Conservation (phyloP, 305 asterid genomes). For the Ilex paraguariensis region DNA sequence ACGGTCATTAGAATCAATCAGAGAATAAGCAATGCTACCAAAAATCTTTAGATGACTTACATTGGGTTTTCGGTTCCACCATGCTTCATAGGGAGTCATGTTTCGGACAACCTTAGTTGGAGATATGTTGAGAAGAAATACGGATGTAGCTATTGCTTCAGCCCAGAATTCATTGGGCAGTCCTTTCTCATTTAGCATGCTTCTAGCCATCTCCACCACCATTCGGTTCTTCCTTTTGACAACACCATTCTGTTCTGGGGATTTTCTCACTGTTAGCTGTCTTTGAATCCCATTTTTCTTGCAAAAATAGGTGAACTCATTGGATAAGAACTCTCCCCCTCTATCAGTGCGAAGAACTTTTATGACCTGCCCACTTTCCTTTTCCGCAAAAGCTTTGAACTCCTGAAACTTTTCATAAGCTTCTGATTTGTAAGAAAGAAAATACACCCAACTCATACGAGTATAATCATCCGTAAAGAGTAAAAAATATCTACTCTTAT, state of each 20-base stretch:
- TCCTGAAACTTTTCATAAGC: neutral
- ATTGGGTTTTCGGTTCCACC: neutral
- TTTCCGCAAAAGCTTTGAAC: neutral
- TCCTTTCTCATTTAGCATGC: neutral
- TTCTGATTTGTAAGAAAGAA: neutral
- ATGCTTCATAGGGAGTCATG: neutral
- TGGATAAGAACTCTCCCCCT: neutral
- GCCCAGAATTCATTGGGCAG: neutral
- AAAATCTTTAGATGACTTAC: neutral
- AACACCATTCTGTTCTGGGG: neutral
- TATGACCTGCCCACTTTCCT: neutral
- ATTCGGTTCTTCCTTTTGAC: neutral
- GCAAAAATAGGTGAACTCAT: neutral
- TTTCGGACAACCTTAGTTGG: neutral
- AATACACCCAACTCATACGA: neutral
- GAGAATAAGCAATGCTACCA: neutral
- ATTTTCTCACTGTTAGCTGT: neutral
- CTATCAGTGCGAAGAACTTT: neutral
- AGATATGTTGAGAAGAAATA: neutral
- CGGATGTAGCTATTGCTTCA: neutral
- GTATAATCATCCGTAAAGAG: too few species aligned
- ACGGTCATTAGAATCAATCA: neutral
- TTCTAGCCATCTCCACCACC: neutral
- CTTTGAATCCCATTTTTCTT: neutral
- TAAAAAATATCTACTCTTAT: neutral